Percentiles rank a stretch among this genome's conserved stretches.
These are phyloP conservation scores for Asclepias syriaca DNA, from an alignment of 257 asterid genomes.

Conservation along the genomic window DNA sequence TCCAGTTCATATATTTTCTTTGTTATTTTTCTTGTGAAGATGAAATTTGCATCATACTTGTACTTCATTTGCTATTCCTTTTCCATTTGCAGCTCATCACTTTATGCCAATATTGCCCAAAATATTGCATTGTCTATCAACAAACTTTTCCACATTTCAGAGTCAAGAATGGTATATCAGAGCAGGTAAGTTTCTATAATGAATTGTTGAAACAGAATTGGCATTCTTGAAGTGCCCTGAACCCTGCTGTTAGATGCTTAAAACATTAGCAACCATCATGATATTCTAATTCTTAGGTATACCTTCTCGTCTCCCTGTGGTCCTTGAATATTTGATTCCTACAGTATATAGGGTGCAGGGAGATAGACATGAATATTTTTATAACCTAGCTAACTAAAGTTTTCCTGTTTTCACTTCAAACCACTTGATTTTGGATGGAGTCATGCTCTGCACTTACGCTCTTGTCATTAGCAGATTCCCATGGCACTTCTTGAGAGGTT, in stretches of 20 bases:
- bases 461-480: not conserved
- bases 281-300: not conserved
- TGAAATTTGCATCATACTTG: not conserved
- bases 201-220: not conserved
- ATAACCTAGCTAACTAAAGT: too few species aligned
- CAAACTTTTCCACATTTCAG: slow-evolving; percentile 58
- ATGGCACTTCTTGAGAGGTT: not conserved
- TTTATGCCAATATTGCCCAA: slow-evolving; percentile 58
- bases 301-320: not conserved
- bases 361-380: not conserved
- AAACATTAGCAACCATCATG: not conserved
- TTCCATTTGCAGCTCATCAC: slow-evolving; percentile 56
- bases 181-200: slow-evolving; percentile 54
- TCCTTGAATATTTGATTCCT: not conserved
- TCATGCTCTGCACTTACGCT: not conserved
- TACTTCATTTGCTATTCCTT: slow-evolving; percentile 1
- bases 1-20: not conserved
- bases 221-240: not conserved
- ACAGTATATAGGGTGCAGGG: not conserved
- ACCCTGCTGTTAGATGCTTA: not conserved
- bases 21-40: not conserved
- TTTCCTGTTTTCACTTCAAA: not conserved
- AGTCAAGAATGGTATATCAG: slow-evolving; percentile 85
- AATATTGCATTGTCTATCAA: slow-evolving; percentile 59
- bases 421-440: not conserved